Evolutionary conservation across 2,329 filamentous ascomycete species (phyloP), one percentile per base, ranked within the genome.

Genomic region (Chaetomium sp.): DNA sequence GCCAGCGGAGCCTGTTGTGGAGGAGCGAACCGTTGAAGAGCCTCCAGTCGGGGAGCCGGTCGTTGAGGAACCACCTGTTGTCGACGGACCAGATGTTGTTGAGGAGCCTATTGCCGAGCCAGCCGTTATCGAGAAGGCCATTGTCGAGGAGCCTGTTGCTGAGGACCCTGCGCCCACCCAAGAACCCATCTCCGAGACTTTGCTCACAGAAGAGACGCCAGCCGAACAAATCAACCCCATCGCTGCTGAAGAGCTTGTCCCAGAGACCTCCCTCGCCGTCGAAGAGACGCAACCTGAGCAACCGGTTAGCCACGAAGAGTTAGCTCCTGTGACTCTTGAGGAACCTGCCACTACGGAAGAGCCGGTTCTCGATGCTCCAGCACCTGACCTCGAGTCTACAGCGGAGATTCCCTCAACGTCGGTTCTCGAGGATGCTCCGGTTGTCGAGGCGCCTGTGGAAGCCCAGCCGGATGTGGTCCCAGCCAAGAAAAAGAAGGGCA

Each of bases 401-500:
- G 19, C 19, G 19, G 19, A 27, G 19, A 27, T 27, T 27, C 19
- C 19, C 19, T 27, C 19, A 27, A 27, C 19, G 19, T 27, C 19
- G 19, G 19, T 27, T 27, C 19, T 27, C 19, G 19, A 27, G 19
- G 19, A 27, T 27, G 19, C 19, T 27, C 19, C 19, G 3, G 19
- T 27, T 27, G 19, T 27, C 19, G 19, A 27, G 19, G 19, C 19
- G 19, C 19, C 19, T 27, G 19, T 27, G 19, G 19, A 27, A 27
- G 19, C 19, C 19, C 19, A 27, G 19, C 19, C 3, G 3, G 19
- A 27, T 37, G 54, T 33, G 2, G 2, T 43, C 4, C 48, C 53
- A 0, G 19, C 9, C 42, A 55, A 55, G 48, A 55, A 49, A 38
- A 50, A 56, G 54, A 56, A 56, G 49, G 45, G 40, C 9, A 56